These are phyloP conservation scores for Acanthamoeba sp. DNA, from an alignment of 208 protist species.

Conservation along the genomic window DNA sequence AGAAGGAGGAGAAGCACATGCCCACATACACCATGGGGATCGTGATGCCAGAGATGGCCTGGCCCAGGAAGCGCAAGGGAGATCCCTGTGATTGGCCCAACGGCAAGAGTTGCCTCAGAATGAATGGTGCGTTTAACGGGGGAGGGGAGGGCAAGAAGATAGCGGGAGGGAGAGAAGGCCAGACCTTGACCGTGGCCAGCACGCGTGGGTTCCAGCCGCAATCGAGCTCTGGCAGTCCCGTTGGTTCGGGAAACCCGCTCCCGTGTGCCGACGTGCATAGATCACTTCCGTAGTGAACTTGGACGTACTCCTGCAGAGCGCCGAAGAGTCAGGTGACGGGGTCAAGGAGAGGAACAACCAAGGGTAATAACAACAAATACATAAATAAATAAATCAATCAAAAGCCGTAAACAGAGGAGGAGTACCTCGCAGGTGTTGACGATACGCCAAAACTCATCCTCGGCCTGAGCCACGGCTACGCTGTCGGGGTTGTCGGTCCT, in stretches of 20 bases:
- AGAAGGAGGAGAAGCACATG: slow-evolving; percentile 89
- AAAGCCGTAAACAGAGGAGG: not conserved
- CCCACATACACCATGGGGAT: slow-evolving; percentile 88
- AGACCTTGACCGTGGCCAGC: slow-evolving; percentile 67
- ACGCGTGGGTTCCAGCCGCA: slow-evolving; percentile 76
- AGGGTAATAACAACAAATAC: too few species aligned
- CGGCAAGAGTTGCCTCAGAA: too few species aligned
- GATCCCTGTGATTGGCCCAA: not conserved
- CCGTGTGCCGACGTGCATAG: slow-evolving; percentile 73
- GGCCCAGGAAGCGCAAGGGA: slow-evolving; percentile 62
- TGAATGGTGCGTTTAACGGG: not conserved
- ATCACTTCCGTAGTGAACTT: slow-evolving; percentile 83
- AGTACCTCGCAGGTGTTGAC: slow-evolving; percentile 73
- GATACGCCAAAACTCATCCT: slow-evolving; percentile 73
- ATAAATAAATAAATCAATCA: not conserved
- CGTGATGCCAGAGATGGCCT: slow-evolving; percentile 68
- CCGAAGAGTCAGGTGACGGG: not conserved
- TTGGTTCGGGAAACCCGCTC: slow-evolving; percentile 74
- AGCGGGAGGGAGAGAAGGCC: not conserved
- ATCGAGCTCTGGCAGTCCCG: slow-evolving; percentile 30
- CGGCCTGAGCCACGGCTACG: slow-evolving; percentile 30
- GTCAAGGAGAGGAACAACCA: too few species aligned
- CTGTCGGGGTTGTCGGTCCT: slow-evolving; percentile 1
- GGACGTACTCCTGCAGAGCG: slow-evolving; percentile 62
- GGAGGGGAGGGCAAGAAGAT: not conserved